Evolutionary conservation across 2,329 filamentous ascomycete species (phyloP).

Genomic region (Cladosporium austrohemisphaericum): DNA sequence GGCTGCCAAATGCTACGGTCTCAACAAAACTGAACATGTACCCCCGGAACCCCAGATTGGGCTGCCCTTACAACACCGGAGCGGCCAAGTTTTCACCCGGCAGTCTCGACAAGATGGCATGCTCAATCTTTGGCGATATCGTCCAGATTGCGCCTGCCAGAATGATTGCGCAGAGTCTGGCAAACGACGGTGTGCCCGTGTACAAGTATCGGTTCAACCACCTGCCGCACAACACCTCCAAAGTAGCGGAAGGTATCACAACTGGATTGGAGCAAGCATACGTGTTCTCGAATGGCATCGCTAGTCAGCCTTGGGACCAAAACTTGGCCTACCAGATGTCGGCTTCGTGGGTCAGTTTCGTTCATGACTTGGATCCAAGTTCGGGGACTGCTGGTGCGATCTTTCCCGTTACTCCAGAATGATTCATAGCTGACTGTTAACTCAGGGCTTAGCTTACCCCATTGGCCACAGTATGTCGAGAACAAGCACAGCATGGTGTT

Average conservation of each 20-base stretch:
- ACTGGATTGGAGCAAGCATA: neutral
- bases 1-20: neutral
- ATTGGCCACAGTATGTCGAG: neutral
- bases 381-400: neutral
- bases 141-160: slow-evolving; percentile 1
- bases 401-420: too few relatives aligned
- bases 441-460: neutral
- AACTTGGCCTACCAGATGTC: slow-evolving; percentile 1
- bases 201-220: slow-evolving; percentile 49
- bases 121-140: neutral
- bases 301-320: neutral
- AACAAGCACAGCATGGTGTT: neutral
- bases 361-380: neutral
- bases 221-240: slow-evolving; percentile 33
- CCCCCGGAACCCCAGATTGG: neutral
- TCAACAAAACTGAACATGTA: neutral
- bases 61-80: slow-evolving; percentile 1
- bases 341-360: slow-evolving; percentile 1
- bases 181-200: slow-evolving; percentile 17
- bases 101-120: neutral
- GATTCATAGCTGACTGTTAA: neutral
- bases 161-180: slow-evolving; percentile 18
- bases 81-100: neutral
- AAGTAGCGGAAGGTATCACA: neutral
- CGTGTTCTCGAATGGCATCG: neutral